These are phyloP conservation scores for Xylariaceae sp. DNA, from an alignment of 2,329 filamentous ascomycete genomes.

Conservation along the genomic window DNA sequence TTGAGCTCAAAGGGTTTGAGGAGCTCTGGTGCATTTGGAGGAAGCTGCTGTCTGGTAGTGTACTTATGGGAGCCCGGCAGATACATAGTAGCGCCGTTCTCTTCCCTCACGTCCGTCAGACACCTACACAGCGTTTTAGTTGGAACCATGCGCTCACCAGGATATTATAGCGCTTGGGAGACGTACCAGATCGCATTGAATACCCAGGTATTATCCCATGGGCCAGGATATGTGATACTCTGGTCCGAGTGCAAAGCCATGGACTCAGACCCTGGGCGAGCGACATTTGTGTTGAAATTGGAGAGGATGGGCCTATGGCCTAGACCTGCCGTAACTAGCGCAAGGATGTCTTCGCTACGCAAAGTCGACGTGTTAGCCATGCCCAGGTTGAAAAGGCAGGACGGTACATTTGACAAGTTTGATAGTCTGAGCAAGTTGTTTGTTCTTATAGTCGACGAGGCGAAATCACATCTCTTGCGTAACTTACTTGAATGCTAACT, in stretches of 20 bases:
- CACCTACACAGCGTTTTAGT: too few relatives aligned
- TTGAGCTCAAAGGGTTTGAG: conserved; percentile 43
- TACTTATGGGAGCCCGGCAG: conserved; percentile 32
- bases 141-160: too few relatives aligned
- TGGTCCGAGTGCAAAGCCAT: conserved; percentile 46
- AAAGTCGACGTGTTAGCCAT: not conserved
- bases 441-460: too few relatives aligned
- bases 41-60: conserved; percentile 22
- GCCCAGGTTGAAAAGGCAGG: too few relatives aligned
- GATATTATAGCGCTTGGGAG: not conserved
- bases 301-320: conserved; percentile 28
- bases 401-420: not conserved
- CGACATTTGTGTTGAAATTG: conserved; percentile 47
- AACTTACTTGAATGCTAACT: conserved; percentile 6
- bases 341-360: not conserved
- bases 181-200: conserved; percentile 42
- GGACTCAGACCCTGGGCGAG: conserved; percentile 40
- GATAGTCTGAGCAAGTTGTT: too few relatives aligned
- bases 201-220: conserved; percentile 37
- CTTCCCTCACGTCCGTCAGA: conserved; percentile 39
- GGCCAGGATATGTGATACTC: conserved; percentile 42
- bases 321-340: not conserved
- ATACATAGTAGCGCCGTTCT: conserved; percentile 40
- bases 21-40: conserved; percentile 36
- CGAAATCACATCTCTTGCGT: too few relatives aligned